Evolutionary conservation across 2,329 filamentous ascomycete genomes (phyloP).

Genomic region (Pyrenophora seminiperda): DNA sequence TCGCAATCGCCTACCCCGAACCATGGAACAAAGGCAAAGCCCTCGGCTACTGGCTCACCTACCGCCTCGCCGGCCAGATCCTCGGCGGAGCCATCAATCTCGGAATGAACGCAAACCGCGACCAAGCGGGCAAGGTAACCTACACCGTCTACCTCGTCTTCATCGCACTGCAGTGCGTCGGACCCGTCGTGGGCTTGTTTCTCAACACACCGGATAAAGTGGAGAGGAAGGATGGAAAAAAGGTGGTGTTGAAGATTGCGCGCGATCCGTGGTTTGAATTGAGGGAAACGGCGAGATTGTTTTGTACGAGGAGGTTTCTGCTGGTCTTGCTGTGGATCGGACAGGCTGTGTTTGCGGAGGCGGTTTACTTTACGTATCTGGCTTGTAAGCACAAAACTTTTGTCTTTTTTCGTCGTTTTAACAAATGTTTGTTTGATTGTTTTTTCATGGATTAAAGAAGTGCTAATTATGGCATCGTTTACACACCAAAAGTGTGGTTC

Average conservation of each 20-base stretch:
- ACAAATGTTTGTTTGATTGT: no score
- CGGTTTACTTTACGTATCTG: slow-evolving; percentile 73
- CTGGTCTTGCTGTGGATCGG: slow-evolving; percentile 70
- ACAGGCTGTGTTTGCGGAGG: slow-evolving; percentile 72
- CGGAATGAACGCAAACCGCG: slow-evolving; percentile 64
- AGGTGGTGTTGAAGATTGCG: slow-evolving; percentile 64
- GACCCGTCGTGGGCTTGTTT: slow-evolving; percentile 67
- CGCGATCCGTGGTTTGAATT: slow-evolving; percentile 64
- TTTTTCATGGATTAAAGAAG: no score
- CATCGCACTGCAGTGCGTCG: slow-evolving; percentile 70
- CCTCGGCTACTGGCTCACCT: slow-evolving; percentile 71
- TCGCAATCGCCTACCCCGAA: slow-evolving; percentile 74
- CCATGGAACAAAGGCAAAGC: slow-evolving; percentile 55
- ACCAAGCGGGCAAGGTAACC: slow-evolving; percentile 67
- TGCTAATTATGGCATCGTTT: no score
- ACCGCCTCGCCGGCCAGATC: slow-evolving; percentile 67
- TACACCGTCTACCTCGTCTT: slow-evolving; percentile 73
- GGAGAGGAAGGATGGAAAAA: slow-evolving; percentile 67
- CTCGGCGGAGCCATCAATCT: slow-evolving; percentile 74
- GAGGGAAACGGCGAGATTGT: slow-evolving; percentile 62
- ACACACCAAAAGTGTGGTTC: slow-evolving; percentile 71
- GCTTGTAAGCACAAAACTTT: no score
- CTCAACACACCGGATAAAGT: slow-evolving; percentile 67
- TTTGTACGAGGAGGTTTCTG: slow-evolving; percentile 66
- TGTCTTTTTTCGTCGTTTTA: no score